These are phyloP conservation scores for Yarrowia hollandica DNA, from an alignment of 805 yeast species.

Conservation along the genomic window DNA sequence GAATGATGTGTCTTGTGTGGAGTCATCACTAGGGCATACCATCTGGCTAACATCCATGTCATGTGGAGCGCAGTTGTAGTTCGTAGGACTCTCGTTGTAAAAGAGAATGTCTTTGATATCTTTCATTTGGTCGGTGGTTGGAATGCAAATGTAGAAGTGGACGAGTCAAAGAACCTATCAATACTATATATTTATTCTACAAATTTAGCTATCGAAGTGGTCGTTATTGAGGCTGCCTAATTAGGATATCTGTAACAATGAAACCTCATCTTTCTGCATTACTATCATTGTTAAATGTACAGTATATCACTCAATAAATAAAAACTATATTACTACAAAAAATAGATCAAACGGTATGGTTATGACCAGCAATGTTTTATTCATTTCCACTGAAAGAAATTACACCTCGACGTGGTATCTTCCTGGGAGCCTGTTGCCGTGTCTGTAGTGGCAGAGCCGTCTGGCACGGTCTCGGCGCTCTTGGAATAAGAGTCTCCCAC, in stretches of 20 bases:
- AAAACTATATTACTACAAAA: background rate
- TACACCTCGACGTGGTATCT: background rate
- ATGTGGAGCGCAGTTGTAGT: background rate
- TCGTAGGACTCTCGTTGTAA: background rate
- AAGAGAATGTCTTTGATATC: background rate
- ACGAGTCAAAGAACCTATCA: background rate
- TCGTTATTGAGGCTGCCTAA: background rate
- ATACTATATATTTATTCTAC: background rate
- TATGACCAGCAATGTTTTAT: background rate
- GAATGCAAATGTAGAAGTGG: background rate
- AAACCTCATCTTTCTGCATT: background rate
- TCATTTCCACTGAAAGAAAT: conserved; percentile 30
- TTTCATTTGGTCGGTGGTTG: background rate
- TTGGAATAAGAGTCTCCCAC: background rate
- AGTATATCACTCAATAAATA: background rate
- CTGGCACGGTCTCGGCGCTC: no score
- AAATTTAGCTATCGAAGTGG: background rate
- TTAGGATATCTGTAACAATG: background rate
- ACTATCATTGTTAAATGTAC: background rate
- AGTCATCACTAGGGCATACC: background rate
- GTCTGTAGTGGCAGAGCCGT: no score
- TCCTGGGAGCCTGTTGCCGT: conserved; percentile 1
- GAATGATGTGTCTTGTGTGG: background rate
- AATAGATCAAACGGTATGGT: background rate
- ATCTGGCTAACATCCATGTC: background rate